phyloP scores from a whole-genome alignment of 805 yeast species.

The Ogataea ramenticola region DNA sequence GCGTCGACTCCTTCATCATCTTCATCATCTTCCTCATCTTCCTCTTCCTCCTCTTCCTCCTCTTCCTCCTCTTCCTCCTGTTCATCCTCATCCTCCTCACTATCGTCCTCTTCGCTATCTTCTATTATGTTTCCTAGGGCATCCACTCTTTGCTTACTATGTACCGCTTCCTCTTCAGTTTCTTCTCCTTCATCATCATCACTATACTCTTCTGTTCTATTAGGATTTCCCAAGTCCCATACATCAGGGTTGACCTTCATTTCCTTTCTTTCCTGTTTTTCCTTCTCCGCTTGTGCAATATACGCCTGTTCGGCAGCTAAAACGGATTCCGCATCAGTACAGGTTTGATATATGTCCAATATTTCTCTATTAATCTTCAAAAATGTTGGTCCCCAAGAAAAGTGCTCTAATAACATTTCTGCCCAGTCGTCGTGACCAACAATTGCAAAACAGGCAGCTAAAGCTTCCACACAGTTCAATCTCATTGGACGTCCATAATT shows the following conservation, averaged over 20 bases:
- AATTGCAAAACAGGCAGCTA: constrained; percentile 95
- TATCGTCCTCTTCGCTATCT: constrained; percentile 15
- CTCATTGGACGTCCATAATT: constrained; percentile 96
- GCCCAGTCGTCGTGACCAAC: constrained; percentile 94
- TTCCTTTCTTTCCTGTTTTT: constrained; percentile 53
- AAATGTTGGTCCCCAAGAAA: constrained; percentile 92
- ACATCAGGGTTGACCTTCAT: constrained; percentile 49
- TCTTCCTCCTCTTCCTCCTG: constrained; percentile 11
- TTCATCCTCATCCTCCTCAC: constrained; percentile 12
- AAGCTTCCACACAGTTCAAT: constrained; percentile 92
- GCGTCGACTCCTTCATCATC: neutral
- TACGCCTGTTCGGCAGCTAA: constrained; percentile 66
- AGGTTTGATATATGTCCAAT: constrained; percentile 62
- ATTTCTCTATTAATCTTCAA: constrained; percentile 76
- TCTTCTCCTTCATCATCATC: constrained; percentile 18
- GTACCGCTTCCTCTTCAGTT: constrained; percentile 15
- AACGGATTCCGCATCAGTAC: constrained; percentile 77
- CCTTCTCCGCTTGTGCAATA: constrained; percentile 61
- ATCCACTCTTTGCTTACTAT: too few species aligned
- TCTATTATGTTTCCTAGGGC: constrained; percentile 1
- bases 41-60: constrained; percentile 7
- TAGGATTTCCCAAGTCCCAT: constrained; percentile 77
- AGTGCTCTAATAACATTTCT: constrained; percentile 59
- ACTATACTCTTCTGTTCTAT: constrained; percentile 31
- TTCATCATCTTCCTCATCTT: constrained; percentile 5